Evolutionary conservation across 192 early-diverging fungal genomes (phyloP).

Genomic region (Mortierella antarctica): DNA sequence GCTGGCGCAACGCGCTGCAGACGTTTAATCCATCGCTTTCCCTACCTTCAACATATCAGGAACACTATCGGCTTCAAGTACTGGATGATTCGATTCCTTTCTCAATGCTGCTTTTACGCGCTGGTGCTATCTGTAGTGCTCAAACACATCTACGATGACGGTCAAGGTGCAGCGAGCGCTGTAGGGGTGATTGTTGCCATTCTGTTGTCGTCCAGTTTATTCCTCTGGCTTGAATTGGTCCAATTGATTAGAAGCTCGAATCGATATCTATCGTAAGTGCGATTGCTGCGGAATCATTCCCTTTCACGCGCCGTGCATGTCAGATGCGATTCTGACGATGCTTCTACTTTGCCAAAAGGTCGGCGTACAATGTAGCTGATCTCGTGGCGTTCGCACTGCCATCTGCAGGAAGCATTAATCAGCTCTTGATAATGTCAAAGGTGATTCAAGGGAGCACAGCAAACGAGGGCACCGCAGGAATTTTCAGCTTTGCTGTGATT

Average conservation of each 20-base stretch:
- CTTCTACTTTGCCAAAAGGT: too few species aligned
- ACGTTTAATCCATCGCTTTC: too few species aligned
- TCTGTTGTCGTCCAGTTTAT: background rate
- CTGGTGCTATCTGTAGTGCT: too few species aligned
- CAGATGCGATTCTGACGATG: too few species aligned
- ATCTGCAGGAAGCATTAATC: background rate
- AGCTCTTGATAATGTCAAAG: background rate
- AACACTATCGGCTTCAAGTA: constrained; percentile 3
- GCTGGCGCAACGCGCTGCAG: too few species aligned
- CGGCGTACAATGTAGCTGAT: constrained; percentile 5
- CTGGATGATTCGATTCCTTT: constrained; percentile 9
- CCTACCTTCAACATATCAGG: too few species aligned
- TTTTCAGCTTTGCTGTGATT: constrained; percentile 10
- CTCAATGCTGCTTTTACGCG: background rate
- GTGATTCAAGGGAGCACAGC: background rate
- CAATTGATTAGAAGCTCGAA: background rate
- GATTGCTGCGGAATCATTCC: too few species aligned
- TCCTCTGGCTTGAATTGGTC: constrained; percentile 5
- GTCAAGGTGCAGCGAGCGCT: background rate
- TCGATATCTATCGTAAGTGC: background rate
- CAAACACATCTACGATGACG: too few species aligned
- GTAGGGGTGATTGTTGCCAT: constrained; percentile 18
- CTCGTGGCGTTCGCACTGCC: background rate
- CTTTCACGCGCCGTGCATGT: too few species aligned
- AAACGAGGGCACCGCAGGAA: too few species aligned